phyloP scores from a whole-genome alignment of 441 rosid species.

The Sinapis alba region DNA sequence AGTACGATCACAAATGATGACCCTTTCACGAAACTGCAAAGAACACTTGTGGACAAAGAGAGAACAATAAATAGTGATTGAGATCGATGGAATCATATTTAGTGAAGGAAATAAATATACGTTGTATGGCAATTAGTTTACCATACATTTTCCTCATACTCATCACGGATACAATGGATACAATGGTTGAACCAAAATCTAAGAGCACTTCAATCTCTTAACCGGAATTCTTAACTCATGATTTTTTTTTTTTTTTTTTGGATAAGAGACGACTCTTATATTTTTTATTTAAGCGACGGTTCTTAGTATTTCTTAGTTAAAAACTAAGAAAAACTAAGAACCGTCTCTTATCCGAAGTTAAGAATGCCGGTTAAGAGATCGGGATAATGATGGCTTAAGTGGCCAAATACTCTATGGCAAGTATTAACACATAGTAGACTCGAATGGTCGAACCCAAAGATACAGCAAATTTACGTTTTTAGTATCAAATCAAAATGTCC shows the following conservation, averaged over 20 bases:
- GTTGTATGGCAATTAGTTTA: constrained; percentile 5
- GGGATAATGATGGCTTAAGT: no score
- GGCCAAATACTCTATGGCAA: background rate
- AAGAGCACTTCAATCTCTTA: no score
- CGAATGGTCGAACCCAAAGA: background rate
- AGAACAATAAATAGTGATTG: constrained; percentile 26
- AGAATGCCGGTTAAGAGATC: no score
- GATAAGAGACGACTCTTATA: no score
- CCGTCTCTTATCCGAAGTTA: no score
- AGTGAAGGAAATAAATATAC: background rate
- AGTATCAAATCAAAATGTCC: background rate
- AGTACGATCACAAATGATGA: constrained; percentile 30
- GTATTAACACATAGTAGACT: background rate
- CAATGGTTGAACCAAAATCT: background rate
- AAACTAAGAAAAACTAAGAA: no score
- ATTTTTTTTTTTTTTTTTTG: no score
- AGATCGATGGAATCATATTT: constrained; percentile 2
- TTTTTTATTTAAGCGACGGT: no score
- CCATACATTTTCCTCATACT: background rate
- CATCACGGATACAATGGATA: background rate
- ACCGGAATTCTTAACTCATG: no score
- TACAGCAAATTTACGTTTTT: background rate
- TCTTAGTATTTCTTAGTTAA: no score
- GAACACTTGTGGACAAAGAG: constrained; percentile 19
- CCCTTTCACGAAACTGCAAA: constrained; percentile 14